phyloP scores from a whole-genome alignment of 768 basidiomycete species.

The Suillus hirtellus region DNA sequence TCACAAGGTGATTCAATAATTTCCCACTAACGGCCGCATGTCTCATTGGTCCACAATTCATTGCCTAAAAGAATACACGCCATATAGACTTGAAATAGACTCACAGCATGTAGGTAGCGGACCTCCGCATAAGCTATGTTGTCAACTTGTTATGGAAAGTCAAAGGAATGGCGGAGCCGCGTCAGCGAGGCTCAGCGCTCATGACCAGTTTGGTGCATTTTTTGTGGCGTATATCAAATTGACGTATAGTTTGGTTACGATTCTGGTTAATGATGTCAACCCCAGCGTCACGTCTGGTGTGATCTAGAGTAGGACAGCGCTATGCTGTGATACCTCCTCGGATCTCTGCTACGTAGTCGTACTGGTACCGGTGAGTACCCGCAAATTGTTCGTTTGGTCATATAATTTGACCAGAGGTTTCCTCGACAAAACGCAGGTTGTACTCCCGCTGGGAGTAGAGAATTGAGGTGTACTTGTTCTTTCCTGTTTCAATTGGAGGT shows the following conservation, averaged over 20 bases:
- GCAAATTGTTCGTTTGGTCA: neutral
- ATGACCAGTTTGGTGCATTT: neutral
- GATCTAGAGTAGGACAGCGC: neutral
- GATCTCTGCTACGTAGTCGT: neutral
- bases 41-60: neutral
- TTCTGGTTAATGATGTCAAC: neutral
- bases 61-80: neutral
- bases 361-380: neutral
- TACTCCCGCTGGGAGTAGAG: neutral
- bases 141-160: neutral
- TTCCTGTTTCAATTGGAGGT: neutral
- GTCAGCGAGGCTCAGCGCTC: neutral
- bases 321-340: neutral
- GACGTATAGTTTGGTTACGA: neutral
- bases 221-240: neutral
- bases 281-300: neutral
- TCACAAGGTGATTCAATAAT: neutral
- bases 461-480: neutral
- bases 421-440: neutral
- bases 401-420: neutral
- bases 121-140: neutral
- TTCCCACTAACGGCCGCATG: neutral
- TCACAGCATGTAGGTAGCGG: neutral
- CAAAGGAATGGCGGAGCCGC: neutral
- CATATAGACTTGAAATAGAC: neutral